Base-by-base conservation (phyloP, 2,329 filamentous ascomycete genomes). In the Amauroascus verrucosus region DNA sequence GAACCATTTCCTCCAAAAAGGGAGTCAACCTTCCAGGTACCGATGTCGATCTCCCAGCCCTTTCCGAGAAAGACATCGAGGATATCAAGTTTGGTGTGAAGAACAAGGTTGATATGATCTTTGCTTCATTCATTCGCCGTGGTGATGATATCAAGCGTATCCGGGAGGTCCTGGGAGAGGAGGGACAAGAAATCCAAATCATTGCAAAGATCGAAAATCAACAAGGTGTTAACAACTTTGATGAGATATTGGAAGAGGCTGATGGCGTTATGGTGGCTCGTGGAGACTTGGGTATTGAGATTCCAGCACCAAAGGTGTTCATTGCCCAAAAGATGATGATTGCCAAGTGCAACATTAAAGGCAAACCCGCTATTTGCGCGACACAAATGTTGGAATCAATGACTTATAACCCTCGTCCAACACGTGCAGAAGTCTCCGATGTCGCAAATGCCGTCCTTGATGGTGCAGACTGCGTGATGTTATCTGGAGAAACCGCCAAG, bases 241-340 rank as follows among this genome's bases (percentile, higher is more conserved):
- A 86, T 64, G 91, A 97, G 77, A 98, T 98, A 66, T 83, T 98
- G 57, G 80, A 82, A 68, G 88, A 90, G 77, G 97, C 93, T 5
- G 93, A 98, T 72, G 93, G 93, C 80, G 90, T 98, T 77, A 98
- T 98, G 93, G 93, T 98, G 63, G 93, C 93, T 66, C 91, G 93
- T 82, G 93, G 93, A 77, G 93, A 97, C 69, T 77, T 95, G 60
- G 93, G 93, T 78, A 98, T 98, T 65, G 93, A 98, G 77, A 98
- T 98, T 65, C 91, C 93, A 48, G 91, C 93, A 57, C 88, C 91
- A 60, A 93, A 98, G 80, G 93, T 98, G 62, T 98, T 98, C 75
- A 88, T 95, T 63, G 93, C 93, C 54, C 93, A 98, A 80, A 98
- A 98, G 86, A 98, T 98, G 88, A 90, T 98, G 82, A 98, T 98